Percentiles rank a stretch among this genome's conserved stretches.
Conservation (phyloP, 768 basidiomycete genomes). For the Lactarius evosmus region DNA sequence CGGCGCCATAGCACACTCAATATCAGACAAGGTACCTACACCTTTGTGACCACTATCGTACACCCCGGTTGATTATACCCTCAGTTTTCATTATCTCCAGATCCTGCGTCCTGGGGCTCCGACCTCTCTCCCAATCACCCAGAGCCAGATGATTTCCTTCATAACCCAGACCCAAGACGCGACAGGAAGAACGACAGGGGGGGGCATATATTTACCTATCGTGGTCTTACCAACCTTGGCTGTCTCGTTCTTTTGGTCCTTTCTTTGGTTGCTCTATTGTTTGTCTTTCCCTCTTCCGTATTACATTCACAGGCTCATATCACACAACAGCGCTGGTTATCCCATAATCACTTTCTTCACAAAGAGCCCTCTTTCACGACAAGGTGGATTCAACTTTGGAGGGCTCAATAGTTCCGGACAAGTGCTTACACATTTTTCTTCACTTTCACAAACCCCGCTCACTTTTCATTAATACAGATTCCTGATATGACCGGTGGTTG, state of each 20-base stretch:
- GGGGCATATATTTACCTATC: slow-evolving; percentile 39
- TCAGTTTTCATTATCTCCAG: slow-evolving; percentile 32
- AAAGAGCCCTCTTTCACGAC: slow-evolving; percentile 27
- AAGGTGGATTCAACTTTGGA: slow-evolving; percentile 45
- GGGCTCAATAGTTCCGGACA: slow-evolving; percentile 50
- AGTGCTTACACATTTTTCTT: slow-evolving; percentile 24
- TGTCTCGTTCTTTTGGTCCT: slow-evolving; percentile 31
- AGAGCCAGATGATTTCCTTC: slow-evolving; percentile 36
- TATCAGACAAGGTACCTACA: slow-evolving; percentile 33
- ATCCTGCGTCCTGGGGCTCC: slow-evolving; percentile 35
- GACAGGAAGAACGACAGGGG: slow-evolving; percentile 35
- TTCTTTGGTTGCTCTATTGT: slow-evolving; percentile 23
- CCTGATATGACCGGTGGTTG: slow-evolving; percentile 45
- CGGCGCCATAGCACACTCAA: slow-evolving; percentile 27
- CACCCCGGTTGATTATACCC: neutral
- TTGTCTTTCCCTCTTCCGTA: slow-evolving; percentile 3
- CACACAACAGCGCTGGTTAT: slow-evolving; percentile 36
- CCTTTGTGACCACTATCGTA: neutral
- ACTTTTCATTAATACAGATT: slow-evolving; percentile 41
- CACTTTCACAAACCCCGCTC: neutral
- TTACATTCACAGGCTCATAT: neutral
- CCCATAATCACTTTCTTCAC: slow-evolving; percentile 37
- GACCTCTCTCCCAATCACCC: slow-evolving; percentile 24
- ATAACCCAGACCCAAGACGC: slow-evolving; percentile 35
- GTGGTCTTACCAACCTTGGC: slow-evolving; percentile 44